Conservation (phyloP, 2,329 filamentous ascomycete species). For the Harringtonia aguacate region DNA sequence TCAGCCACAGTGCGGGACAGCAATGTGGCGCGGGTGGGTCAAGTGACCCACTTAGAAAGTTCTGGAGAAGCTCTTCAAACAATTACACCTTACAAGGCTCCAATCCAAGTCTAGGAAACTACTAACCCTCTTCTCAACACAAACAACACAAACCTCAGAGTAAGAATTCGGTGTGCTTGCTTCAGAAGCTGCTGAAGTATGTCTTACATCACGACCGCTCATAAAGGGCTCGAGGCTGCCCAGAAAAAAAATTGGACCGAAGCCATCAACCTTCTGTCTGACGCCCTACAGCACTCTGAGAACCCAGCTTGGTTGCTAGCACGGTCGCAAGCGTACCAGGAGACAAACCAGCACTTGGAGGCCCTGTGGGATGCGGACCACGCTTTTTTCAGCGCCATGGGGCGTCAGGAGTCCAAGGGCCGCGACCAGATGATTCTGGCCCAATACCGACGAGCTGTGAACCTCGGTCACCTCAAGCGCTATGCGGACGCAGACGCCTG, state of each 20-base stretch:
- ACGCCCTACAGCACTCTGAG: conserved; percentile 52
- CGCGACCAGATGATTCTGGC: conserved; percentile 69
- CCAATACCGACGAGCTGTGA: conserved; percentile 69
- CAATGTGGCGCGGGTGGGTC: not conserved
- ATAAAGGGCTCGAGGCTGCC: conserved; percentile 55
- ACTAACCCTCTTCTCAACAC: too few relatives aligned
- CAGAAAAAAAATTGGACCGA: conserved; percentile 50
- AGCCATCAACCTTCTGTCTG: conserved; percentile 58
- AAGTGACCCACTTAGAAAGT: not conserved
- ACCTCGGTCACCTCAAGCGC: conserved; percentile 57
- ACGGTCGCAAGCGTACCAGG: conserved; percentile 68
- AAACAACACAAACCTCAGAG: not conserved
- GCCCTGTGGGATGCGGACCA: conserved; percentile 62
- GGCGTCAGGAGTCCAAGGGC: conserved; percentile 48
- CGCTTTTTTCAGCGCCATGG: conserved; percentile 48
- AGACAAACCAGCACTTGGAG: conserved; percentile 46
- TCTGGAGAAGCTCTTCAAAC: not conserved
- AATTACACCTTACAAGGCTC: not conserved
- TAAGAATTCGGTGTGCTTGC: not conserved
- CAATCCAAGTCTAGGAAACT: too few relatives aligned
- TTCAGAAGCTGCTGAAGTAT: conserved; percentile 22
- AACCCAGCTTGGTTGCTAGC: conserved; percentile 73
- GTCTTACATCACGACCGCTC: conserved; percentile 39
- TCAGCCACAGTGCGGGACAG: not conserved
- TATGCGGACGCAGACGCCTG: conserved; percentile 69